Percentiles rank a stretch among this genome's conserved stretches.
phyloP scores from a whole-genome alignment of 805 yeast species.

The Starmerella riodocensis region DNA sequence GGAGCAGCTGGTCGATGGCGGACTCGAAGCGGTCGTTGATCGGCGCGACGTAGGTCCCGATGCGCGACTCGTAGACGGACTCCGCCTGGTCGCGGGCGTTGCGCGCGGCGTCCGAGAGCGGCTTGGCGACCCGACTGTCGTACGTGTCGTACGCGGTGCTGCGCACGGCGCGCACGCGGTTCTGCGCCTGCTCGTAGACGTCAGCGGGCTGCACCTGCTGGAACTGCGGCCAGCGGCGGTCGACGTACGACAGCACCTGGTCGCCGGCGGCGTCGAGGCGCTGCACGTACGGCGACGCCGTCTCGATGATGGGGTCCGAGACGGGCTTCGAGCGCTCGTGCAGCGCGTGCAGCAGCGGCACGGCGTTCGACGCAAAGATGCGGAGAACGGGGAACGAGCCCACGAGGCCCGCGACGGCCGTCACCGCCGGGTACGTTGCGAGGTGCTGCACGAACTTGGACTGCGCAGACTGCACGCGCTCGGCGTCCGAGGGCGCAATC shows the following conservation, averaged over 20 bases:
- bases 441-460: slow-evolving; percentile 37
- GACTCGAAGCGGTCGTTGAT: slow-evolving; percentile 42
- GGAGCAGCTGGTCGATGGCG: slow-evolving; percentile 34
- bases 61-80: slow-evolving; percentile 39
- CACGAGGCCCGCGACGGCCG: slow-evolving; percentile 44
- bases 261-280: slow-evolving; percentile 45
- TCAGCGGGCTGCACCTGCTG: slow-evolving; percentile 46
- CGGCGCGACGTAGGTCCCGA: slow-evolving; percentile 53
- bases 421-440: slow-evolving; percentile 41
- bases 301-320: slow-evolving; percentile 27
- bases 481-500: neutral
- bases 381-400: slow-evolving; percentile 48
- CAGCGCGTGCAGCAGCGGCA: slow-evolving; percentile 40
- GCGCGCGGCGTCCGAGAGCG: slow-evolving; percentile 30
- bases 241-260: slow-evolving; percentile 42
- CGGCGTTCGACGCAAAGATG: slow-evolving; percentile 46
- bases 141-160: slow-evolving; percentile 26
- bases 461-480: slow-evolving; percentile 19
- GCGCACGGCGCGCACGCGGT: slow-evolving; percentile 29
- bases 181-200: slow-evolving; percentile 32
- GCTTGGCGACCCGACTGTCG: slow-evolving; percentile 38
- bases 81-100: slow-evolving; percentile 40
- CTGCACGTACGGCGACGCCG: slow-evolving; percentile 35
- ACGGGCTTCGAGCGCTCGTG: slow-evolving; percentile 24
- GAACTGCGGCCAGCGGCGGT: slow-evolving; percentile 44